phyloP scores from a whole-genome alignment of 352 stramenopile genomes.

The Pythium pyrilobum region DNA sequence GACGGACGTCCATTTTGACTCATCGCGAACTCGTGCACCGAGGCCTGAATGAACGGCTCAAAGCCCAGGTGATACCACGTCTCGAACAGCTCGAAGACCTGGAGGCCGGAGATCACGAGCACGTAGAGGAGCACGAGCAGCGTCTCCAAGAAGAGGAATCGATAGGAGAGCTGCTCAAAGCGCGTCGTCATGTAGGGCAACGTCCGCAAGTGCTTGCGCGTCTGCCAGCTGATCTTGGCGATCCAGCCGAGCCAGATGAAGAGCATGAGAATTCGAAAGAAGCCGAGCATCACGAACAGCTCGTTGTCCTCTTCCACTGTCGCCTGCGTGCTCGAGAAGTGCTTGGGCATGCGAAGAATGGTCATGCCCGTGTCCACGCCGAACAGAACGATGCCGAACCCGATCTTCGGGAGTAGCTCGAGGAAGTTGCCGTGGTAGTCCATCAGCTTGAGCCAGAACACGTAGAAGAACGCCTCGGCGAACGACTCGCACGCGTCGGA shows the following conservation, averaged over 20 bases:
- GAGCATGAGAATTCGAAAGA: conserved; percentile 51
- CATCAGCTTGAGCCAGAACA: conserved; percentile 79
- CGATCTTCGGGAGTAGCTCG: conserved; percentile 24
- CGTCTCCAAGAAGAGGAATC: conserved; percentile 76
- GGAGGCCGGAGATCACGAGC: conserved; percentile 52
- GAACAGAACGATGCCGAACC: conserved; percentile 42
- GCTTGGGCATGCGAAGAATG: conserved; percentile 53
- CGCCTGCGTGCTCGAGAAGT: conserved; percentile 27
- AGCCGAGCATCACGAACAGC: conserved; percentile 62
- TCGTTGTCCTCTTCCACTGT: conserved; percentile 28
- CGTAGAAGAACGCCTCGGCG: conserved; percentile 69
- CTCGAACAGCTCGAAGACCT: conserved; percentile 55
- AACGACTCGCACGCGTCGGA: conserved; percentile 64
- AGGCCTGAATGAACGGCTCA: conserved; percentile 57
- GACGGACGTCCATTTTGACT: conserved; percentile 46
- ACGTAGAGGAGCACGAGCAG: conserved; percentile 74
- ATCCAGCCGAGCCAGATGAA: conserved; percentile 76
- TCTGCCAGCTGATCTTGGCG: conserved; percentile 44
- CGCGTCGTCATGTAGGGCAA: conserved; percentile 84
- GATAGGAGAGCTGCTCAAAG: conserved; percentile 84
- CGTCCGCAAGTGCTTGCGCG: conserved; percentile 48
- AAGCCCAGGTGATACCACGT: conserved; percentile 70
- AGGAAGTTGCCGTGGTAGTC: conserved; percentile 41
- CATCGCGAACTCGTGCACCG: conserved; percentile 64
- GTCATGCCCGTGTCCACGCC: conserved; percentile 55